These are phyloP conservation scores for Cenchrus fungigraminus DNA, from an alignment of 176 grass and related monocot genomes.

Conservation along the genomic window DNA sequence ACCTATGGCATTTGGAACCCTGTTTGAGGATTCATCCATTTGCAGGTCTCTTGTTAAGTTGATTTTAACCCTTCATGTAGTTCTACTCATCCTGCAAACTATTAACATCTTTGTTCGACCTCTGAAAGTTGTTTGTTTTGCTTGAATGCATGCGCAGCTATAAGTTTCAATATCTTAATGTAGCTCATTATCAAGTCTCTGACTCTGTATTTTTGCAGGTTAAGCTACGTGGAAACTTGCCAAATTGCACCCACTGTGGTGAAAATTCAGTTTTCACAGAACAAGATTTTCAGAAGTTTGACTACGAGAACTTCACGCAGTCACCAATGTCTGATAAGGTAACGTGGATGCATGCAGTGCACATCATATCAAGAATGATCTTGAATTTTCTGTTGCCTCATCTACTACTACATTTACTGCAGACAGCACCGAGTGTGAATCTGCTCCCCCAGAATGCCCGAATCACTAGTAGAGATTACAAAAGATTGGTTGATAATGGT, in stretches of 20 bases:
- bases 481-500: constrained; percentile 50
- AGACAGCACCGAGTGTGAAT: constrained; percentile 54
- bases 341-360: constrained; percentile 5
- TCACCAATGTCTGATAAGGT: constrained; percentile 94
- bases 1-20: no score
- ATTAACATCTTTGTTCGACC: no score
- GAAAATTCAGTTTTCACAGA: constrained; percentile 66
- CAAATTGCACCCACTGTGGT: constrained; percentile 64
- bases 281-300: constrained; percentile 76
- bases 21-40: no score
- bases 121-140: constrained; percentile 5
- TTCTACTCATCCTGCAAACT: no score
- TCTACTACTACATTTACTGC: constrained; percentile 38
- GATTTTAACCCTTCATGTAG: no score
- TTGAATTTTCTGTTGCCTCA: not conserved
- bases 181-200: constrained; percentile 14
- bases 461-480: constrained; percentile 73
- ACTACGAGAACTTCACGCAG: constrained; percentile 87
- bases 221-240: constrained; percentile 80
- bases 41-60: no score
- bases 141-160: not conserved
- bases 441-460: constrained; percentile 60
- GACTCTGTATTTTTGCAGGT: constrained; percentile 53
- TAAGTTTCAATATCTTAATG: not conserved
- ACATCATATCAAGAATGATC: not conserved